phyloP scores from a whole-genome alignment of 2,329 filamentous ascomycete genomes.

The Beauveria sp. region DNA sequence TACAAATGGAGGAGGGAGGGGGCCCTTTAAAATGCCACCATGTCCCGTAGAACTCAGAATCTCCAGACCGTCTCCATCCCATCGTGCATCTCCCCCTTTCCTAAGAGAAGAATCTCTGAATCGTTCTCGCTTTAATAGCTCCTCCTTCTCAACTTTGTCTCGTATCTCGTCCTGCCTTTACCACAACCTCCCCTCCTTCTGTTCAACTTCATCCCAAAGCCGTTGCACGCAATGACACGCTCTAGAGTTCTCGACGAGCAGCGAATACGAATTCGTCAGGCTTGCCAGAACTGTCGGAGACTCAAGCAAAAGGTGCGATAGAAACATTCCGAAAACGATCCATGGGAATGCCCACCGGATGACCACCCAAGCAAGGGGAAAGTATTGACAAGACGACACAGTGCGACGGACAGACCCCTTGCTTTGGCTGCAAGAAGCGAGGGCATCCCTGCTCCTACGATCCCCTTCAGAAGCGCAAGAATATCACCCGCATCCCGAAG shows the following conservation, averaged over 20 bases:
- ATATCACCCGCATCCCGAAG: no score
- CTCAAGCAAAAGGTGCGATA: no score
- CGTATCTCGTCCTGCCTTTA: no score
- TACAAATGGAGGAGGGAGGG: background rate
- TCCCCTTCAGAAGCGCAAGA: no score
- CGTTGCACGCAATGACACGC: background rate
- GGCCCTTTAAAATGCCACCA: background rate
- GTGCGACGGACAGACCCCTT: conserved; percentile 53
- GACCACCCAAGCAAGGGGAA: background rate
- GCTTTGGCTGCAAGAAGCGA: conserved; percentile 50
- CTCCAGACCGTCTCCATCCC: background rate
- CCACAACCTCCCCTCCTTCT: background rate
- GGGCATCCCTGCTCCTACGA: conserved; percentile 35
- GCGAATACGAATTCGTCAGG: background rate
- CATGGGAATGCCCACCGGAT: background rate
- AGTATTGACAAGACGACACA: conserved; percentile 19
- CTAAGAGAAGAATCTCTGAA: background rate
- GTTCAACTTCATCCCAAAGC: background rate
- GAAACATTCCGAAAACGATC: background rate
- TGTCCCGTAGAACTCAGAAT: background rate
- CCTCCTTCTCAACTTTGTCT: background rate
- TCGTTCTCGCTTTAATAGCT: background rate
- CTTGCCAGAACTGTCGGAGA: no score
- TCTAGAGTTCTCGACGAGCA: no score
- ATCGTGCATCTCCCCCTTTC: background rate